Percentiles rank a stretch among this genome's conserved stretches.
phyloP scores from a whole-genome alignment of 345 rosid species.

The Lenwebbia sp. region DNA sequence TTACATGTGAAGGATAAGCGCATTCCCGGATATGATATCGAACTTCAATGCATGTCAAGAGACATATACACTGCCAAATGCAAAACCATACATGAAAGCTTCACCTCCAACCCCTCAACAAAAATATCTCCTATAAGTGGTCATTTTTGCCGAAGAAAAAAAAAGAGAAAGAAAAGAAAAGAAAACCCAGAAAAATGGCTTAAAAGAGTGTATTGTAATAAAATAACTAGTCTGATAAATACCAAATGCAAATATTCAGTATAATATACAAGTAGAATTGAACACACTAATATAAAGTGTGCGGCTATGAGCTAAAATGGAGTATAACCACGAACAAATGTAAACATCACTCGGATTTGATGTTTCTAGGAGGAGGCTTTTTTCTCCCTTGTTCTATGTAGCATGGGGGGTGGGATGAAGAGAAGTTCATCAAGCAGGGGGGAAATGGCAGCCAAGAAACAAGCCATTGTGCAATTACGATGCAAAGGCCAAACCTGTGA shows the following conservation, averaged over 20 bases:
- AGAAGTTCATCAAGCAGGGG: not conserved
- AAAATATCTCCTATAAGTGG: not conserved
- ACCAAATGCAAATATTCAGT: not conserved
- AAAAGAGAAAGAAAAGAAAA: not conserved
- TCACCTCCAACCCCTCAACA: not conserved
- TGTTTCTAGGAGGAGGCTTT: not conserved
- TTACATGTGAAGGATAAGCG: not conserved
- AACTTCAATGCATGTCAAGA: not conserved
- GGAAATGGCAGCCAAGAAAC: not conserved
- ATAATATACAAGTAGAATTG: not conserved
- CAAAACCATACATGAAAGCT: not conserved
- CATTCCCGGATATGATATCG: not conserved
- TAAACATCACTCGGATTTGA: not conserved
- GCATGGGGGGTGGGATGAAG: not conserved
- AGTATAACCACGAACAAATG: not conserved
- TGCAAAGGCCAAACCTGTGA: slow-evolving; percentile 47
- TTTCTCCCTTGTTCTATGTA: not conserved
- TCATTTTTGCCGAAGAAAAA: not conserved
- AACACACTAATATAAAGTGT: not conserved
- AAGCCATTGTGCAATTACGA: not conserved
- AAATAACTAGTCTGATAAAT: not conserved
- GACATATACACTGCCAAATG: not conserved
- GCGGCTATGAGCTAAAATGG: not conserved
- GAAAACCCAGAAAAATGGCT: not conserved
- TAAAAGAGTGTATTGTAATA: not conserved